Percentiles rank a stretch among this genome's conserved stretches.
phyloP scores from a whole-genome alignment of 495 filamentous ascomycete species.

The Penicillium parvum region DNA sequence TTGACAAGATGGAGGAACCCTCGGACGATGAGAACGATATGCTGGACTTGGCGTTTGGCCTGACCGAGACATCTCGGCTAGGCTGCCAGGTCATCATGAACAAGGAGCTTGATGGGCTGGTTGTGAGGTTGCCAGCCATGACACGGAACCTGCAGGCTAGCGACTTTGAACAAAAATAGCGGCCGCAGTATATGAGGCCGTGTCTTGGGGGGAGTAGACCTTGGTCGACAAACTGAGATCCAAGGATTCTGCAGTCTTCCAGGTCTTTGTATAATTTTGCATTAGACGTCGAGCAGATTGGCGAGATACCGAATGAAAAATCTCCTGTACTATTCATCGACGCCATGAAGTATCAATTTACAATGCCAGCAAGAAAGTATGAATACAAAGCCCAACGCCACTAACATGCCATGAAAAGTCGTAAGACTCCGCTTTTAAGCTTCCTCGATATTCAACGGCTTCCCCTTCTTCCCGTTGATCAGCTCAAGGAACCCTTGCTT shows the following conservation, averaged over 20 bases:
- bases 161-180: constrained; percentile 62
- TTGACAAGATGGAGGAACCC: constrained; percentile 88
- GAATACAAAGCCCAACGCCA: constrained; percentile 33
- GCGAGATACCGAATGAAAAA: constrained; percentile 23
- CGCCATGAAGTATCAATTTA: no score
- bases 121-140: constrained; percentile 82
- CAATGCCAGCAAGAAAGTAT: no score
- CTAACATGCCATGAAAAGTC: constrained; percentile 34
- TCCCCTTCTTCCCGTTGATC: constrained; percentile 60
- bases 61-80: constrained; percentile 93
- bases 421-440: constrained; percentile 27
- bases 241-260: constrained; percentile 7
- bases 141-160: constrained; percentile 94
- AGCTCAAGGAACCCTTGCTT: constrained; percentile 93
- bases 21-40: constrained; percentile 99
- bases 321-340: constrained; percentile 28
- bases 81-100: constrained; percentile 93
- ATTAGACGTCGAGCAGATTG: constrained; percentile 14
- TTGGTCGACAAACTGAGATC: not conserved
- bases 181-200: not conserved
- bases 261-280: constrained; percentile 25
- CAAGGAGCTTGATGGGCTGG: constrained; percentile 80
- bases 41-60: constrained; percentile 91
- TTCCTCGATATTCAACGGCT: constrained; percentile 46
- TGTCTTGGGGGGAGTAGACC: constrained; percentile 8